Percentiles rank a stretch among this genome's conserved stretches.
Evolutionary conservation across 768 basidiomycete species (phyloP).

Genomic region (Boletus edulis): DNA sequence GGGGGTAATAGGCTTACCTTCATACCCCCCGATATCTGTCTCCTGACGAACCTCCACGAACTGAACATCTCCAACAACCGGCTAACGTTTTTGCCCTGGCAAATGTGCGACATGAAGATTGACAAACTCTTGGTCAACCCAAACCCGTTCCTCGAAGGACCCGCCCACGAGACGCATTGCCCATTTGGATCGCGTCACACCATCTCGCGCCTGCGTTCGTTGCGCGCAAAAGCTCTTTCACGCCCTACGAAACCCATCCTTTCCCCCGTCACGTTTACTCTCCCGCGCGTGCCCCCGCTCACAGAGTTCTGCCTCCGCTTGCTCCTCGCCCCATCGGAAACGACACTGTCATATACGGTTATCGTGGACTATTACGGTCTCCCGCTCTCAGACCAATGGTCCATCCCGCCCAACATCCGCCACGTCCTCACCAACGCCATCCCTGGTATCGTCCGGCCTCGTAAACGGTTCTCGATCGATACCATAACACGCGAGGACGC

Average conservation of each 20-base stretch:
- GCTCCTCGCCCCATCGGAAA: conserved; percentile 30
- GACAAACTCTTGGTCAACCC: conserved; percentile 46
- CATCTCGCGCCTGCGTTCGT: conserved; percentile 6
- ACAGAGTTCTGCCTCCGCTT: conserved; percentile 39
- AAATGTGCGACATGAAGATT: conserved; percentile 60
- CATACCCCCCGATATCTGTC: conserved; percentile 62
- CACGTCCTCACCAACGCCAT: conserved; percentile 26
- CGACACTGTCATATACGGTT: conserved; percentile 5
- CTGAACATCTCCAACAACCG: conserved; percentile 62
- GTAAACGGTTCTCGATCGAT: conserved; percentile 19
- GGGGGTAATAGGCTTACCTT: conserved; percentile 55
- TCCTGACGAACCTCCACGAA: conserved; percentile 50
- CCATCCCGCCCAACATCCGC: conserved; percentile 24
- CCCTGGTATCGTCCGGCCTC: conserved; percentile 26
- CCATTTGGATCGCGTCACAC: conserved; percentile 11
- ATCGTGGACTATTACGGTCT: conserved; percentile 26
- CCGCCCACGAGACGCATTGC: conserved; percentile 5
- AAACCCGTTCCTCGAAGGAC: conserved; percentile 54
- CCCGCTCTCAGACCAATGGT: conserved; percentile 31
- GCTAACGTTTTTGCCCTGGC: conserved; percentile 59
- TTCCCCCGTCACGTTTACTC: conserved; percentile 18
- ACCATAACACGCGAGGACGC: not conserved
- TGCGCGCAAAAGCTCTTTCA: conserved; percentile 3
- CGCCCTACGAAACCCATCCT: conserved; percentile 11
- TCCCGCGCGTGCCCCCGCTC: conserved; percentile 28